A percentile compares a stretch with the other conserved stretches of the same genome.
These are phyloP conservation scores for Mycena pura DNA, from an alignment of 768 basidiomycete genomes.

Conservation along the genomic window DNA sequence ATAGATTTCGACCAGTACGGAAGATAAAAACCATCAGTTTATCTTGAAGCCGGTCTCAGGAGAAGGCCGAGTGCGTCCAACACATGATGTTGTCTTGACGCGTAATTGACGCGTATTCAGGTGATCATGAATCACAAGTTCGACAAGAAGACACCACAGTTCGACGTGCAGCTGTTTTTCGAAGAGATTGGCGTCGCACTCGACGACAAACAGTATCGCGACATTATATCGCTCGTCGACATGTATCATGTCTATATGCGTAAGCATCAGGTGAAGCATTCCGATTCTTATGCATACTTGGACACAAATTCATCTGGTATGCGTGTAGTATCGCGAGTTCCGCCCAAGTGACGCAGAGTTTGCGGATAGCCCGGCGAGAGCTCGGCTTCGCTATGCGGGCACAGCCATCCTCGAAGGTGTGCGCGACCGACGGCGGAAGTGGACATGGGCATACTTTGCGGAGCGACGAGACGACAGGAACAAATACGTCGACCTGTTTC, in stretches of 20 bases:
- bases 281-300: not conserved
- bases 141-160: slow-evolving; percentile 77
- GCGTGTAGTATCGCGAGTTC: slow-evolving; percentile 78
- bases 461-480: slow-evolving; percentile 89
- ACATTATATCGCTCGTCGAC: slow-evolving; percentile 90
- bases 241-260: slow-evolving; percentile 97
- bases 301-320: slow-evolving; percentile 16
- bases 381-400: slow-evolving; percentile 79
- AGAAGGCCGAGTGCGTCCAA: slow-evolving; percentile 83
- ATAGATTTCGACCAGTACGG: slow-evolving; percentile 55
- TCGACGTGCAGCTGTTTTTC: slow-evolving; percentile 87
- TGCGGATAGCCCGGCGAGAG: slow-evolving; percentile 62
- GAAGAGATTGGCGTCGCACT: slow-evolving; percentile 92
- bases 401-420: slow-evolving; percentile 84
- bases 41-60: slow-evolving; percentile 96
- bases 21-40: slow-evolving; percentile 80
- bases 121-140: slow-evolving; percentile 83
- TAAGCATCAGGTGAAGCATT: slow-evolving; percentile 67
- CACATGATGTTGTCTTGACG: slow-evolving; percentile 8
- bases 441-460: slow-evolving; percentile 93
- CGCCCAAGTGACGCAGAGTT: slow-evolving; percentile 72
- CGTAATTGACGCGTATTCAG: slow-evolving; percentile 42
- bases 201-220: slow-evolving; percentile 94
- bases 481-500: slow-evolving; percentile 84
- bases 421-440: slow-evolving; percentile 79